Evolutionary conservation across 495 filamentous ascomycete genomes (phyloP), one percentile per base, ranked within the genome.

Genomic region (Trichoderma reesei): DNA sequence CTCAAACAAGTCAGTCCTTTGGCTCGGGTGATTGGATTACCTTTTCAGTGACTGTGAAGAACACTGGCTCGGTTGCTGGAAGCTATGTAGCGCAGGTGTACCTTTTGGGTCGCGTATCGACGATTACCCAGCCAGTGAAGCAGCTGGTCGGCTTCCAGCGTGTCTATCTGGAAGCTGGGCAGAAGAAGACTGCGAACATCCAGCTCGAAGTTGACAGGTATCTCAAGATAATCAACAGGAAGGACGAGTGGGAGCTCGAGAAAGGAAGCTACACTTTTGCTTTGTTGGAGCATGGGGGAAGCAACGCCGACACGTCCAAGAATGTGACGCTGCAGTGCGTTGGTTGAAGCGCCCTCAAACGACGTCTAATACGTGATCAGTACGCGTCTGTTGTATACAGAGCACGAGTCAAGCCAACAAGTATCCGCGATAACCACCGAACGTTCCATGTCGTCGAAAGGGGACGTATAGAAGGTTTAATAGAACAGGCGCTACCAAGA

Each of bases 11-110:
- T 38, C 42, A 41, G 20, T 61, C 64, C 1, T 77, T 78, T 62
- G 63, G 48, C 2, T 36, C 59, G 0, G 67, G 68, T 9, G 73
- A 74, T 26, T 70, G 63, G 10, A 68, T 76, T n/a, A 68, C 54
- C 11, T 78, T 78, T 60, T 68, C 66, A 0, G 72, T 71, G n/a
- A 41, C 63, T 11, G 64, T 78, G 8, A 71, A 64, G 41, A 78
- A 79, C 33, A 73, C 36, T 20, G 74, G 74, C 9, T 56, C 41
- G 1, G 51, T 74, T 18, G 64, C 65, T 26, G 76, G 76, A 9
- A 75, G 73, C 41, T 76, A 76, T 56, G 70, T 77, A 3, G 69
- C 72, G 5, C 75, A 78, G 65, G 67, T 78, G 14, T 79, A 79
- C 65, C 61, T 71, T 0, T 65, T 78, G 3, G 68, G 69, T 9